These are phyloP conservation scores for Rosa rugosa DNA, from an alignment of 306 rosid species.

Conservation along the genomic window DNA sequence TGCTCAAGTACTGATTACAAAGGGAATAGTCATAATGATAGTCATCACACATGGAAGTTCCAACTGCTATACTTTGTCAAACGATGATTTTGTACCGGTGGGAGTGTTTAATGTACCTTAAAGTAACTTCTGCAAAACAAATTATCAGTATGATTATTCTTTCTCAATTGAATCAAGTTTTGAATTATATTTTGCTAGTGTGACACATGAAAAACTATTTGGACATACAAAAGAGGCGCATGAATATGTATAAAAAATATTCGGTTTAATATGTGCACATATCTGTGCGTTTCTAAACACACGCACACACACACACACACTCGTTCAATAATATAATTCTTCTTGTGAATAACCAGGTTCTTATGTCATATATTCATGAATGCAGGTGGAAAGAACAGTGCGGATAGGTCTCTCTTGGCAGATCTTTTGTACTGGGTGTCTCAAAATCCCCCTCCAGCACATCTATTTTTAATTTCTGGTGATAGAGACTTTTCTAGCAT, in stretches of 20 bases:
- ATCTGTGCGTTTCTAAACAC: not conserved
- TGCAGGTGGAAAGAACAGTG: conserved; percentile 87
- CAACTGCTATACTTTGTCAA: not conserved
- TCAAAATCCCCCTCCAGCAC: conserved; percentile 97
- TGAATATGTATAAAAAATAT: no score
- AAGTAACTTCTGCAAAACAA: not conserved
- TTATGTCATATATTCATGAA: conserved; percentile 3
- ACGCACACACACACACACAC: not conserved
- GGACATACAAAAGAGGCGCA: not conserved
- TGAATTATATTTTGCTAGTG: not conserved
- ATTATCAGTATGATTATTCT: not conserved
- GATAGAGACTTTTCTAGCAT: conserved; percentile 70
- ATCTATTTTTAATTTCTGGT: conserved; percentile 78
- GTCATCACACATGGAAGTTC: not conserved
- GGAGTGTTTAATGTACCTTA: not conserved
- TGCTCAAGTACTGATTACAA: not conserved
- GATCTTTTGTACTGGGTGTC: conserved; percentile 91
- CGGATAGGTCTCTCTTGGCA: conserved; percentile 75
- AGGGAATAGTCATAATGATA: not conserved
- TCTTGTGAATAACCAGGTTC: not conserved
- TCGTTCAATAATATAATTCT: not conserved
- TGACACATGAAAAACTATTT: not conserved
- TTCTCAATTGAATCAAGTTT: not conserved
- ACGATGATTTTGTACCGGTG: not conserved
- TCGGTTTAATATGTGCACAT: no score